A percentile compares a stretch with the other conserved stretches of the same genome.
phyloP scores from a whole-genome alignment of 1,284 basidiomycete genomes.

The Cutaneotrichosporon sp. region DNA sequence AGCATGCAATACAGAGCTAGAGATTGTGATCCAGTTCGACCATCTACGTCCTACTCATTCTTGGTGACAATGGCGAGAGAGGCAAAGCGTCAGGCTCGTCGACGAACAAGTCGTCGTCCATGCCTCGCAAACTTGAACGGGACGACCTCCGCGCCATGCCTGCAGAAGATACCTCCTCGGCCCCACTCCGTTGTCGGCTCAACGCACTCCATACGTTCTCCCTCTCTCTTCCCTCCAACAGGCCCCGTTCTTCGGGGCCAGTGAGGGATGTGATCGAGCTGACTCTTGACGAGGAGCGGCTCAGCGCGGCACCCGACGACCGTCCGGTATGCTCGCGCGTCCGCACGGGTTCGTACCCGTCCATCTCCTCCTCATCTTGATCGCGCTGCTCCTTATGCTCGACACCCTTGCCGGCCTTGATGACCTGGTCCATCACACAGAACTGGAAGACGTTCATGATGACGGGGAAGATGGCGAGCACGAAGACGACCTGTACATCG shows the following conservation, averaged over 20 bases:
- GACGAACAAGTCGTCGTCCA: background rate
- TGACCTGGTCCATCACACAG: conserved; percentile 53
- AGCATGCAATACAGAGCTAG: conserved; percentile 2
- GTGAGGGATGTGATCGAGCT: conserved; percentile 11
- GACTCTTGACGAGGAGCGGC: conserved; percentile 5
- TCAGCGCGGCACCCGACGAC: background rate
- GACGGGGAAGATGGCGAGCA: conserved; percentile 90
- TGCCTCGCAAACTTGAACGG: background rate
- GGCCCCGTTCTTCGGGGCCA: conserved; percentile 6
- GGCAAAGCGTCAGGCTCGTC: conserved; percentile 4
- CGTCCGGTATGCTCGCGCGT: conserved; percentile 7
- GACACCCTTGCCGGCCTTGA: conserved; percentile 42
- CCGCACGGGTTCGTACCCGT: conserved; percentile 21
- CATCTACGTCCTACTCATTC: background rate
- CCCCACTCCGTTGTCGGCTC: background rate
- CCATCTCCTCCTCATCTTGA: conserved; percentile 23
- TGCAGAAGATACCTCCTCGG: background rate
- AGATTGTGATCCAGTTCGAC: background rate
- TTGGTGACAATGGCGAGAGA: background rate
- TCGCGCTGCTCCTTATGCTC: conserved; percentile 14
- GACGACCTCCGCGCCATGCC: background rate
- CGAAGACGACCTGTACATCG: conserved; percentile 76
- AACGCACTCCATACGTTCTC: conserved; percentile 10
- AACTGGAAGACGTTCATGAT: conserved; percentile 84
- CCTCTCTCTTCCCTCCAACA: background rate